These are phyloP conservation scores for Candolleomyces aberdarensis DNA, from an alignment of 768 basidiomycete species.

Conservation along the genomic window DNA sequence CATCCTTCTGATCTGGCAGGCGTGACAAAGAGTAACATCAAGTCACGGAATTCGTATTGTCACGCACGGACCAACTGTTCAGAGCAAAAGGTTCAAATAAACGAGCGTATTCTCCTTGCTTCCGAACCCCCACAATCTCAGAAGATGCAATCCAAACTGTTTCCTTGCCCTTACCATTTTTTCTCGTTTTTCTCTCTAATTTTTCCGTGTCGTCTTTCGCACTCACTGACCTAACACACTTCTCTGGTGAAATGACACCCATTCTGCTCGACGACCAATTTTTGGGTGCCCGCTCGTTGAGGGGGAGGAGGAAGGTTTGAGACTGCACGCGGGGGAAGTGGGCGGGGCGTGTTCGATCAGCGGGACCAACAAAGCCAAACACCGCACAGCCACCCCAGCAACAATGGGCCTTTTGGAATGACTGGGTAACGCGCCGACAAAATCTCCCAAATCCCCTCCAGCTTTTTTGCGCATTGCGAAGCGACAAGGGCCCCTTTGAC, in stretches of 20 bases:
- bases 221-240: not conserved
- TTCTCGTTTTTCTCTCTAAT: not conserved
- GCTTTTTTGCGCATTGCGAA: not conserved
- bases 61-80: not conserved
- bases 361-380: slow-evolving; percentile 2
- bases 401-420: not conserved
- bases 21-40: not conserved
- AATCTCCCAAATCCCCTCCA: not conserved
- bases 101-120: slow-evolving; percentile 3
- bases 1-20: not conserved
- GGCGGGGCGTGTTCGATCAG: slow-evolving; percentile 5
- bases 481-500: not conserved
- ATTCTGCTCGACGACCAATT: not conserved
- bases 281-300: not conserved
- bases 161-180: not conserved
- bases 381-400: not conserved
- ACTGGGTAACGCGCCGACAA: not conserved
- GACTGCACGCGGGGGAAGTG: not conserved
- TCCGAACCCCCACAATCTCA: slow-evolving; percentile 7
- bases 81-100: slow-evolving; percentile 1
- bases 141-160: slow-evolving; percentile 8
- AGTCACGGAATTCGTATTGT: not conserved
- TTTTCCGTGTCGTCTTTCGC: not conserved
- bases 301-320: not conserved
- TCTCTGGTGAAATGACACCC: not conserved